Conservation (phyloP, 1,284 basidiomycete species). For the Ustilago esculenta region DNA sequence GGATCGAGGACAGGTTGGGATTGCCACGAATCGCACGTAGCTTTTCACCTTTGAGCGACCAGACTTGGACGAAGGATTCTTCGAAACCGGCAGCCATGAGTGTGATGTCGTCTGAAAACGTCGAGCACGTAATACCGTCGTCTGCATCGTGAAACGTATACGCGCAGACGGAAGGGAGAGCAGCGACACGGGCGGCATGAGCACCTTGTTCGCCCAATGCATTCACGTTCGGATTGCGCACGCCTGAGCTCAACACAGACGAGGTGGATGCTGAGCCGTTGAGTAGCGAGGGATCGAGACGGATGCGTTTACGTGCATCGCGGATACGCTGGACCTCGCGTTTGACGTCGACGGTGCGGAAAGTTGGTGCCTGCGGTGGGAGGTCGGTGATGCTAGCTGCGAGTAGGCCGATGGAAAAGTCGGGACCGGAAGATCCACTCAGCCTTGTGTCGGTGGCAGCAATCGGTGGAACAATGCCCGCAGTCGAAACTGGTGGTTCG, state of each 20-base stretch:
- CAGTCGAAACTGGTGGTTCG: constrained; percentile 21
- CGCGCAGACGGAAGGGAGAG: constrained; percentile 63
- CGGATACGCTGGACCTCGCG: constrained; percentile 89
- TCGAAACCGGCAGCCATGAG: constrained; percentile 96
- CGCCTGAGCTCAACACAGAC: constrained; percentile 37
- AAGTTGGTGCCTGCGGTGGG: constrained; percentile 78
- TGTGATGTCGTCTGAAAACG: constrained; percentile 89
- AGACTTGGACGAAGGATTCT: constrained; percentile 93
- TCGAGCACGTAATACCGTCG: constrained; percentile 77
- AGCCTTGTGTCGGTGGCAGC: constrained; percentile 1
- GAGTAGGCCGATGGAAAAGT: constrained; percentile 50
- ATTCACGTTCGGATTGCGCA: constrained; percentile 51
- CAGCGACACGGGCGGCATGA: constrained; percentile 53
- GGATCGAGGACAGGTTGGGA: constrained; percentile 75
- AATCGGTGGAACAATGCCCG: constrained; percentile 14
- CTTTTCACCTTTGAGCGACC: constrained; percentile 93
- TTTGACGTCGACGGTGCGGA: constrained; percentile 87
- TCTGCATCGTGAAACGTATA: constrained; percentile 66
- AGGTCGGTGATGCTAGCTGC: constrained; percentile 79
- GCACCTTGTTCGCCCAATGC: constrained; percentile 53
- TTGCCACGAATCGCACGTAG: constrained; percentile 81
- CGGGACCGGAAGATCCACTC: constrained; percentile 11
- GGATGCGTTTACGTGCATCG: constrained; percentile 73
- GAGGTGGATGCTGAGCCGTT: constrained; percentile 8
- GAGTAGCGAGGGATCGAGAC: constrained; percentile 52